phyloP scores from a whole-genome alignment of 2,329 filamentous ascomycete species.

The Ascochyta pisi region DNA sequence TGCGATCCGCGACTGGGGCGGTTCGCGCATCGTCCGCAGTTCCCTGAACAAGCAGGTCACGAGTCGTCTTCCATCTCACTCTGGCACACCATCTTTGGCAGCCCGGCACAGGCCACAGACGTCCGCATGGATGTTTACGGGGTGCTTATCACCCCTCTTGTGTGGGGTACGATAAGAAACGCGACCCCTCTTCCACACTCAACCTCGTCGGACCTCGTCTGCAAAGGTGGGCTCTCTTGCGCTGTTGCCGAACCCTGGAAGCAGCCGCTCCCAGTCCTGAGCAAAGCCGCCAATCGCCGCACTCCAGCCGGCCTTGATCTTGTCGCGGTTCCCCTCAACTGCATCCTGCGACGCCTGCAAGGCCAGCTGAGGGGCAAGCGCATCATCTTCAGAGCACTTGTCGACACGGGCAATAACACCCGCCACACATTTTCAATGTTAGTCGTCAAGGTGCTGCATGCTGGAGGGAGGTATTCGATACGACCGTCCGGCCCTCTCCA shows the following conservation, averaged over 20 bases:
- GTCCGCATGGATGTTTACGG: conserved; percentile 17
- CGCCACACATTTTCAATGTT: neutral
- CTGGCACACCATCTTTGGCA: conserved; percentile 14
- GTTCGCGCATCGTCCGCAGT: conserved; percentile 10
- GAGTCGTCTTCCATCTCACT: conserved; percentile 8
- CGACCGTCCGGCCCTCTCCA: conserved; percentile 7
- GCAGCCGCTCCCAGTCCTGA: conserved; percentile 11
- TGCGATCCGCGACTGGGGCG: conserved; percentile 17
- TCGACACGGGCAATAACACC: conserved; percentile 10
- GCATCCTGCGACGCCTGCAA: conserved; percentile 10
- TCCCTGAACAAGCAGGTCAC: conserved; percentile 15
- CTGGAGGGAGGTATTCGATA: conserved; percentile 1
- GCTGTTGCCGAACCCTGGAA: conserved; percentile 11
- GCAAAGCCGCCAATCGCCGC: conserved; percentile 32
- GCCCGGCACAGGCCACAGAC: conserved; percentile 13
- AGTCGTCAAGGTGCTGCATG: neutral
- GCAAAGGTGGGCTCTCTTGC: conserved; percentile 5
- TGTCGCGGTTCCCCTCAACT: conserved; percentile 17
- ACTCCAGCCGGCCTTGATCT: conserved; percentile 7
- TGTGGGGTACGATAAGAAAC: conserved; percentile 1
- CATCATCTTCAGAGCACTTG: conserved; percentile 4
- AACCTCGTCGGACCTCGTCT: neutral
- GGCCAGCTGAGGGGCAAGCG: conserved; percentile 10
- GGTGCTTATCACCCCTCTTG: conserved; percentile 15
- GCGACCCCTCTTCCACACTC: conserved; percentile 10